Evolutionary conservation across 2,329 filamentous ascomycete genomes (phyloP).

Genomic region (Sclerotinia spermophila): DNA sequence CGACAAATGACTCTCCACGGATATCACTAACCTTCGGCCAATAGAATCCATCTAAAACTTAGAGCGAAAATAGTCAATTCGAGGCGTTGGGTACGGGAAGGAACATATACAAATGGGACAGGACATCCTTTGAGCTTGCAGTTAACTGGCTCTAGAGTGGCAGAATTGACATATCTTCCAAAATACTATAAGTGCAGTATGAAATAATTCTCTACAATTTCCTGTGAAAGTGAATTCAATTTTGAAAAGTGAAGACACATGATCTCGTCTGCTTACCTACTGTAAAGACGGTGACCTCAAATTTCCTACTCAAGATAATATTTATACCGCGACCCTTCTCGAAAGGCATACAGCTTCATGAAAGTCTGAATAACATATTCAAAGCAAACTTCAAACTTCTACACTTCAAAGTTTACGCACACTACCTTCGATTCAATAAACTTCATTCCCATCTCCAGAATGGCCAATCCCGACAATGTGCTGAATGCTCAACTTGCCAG

Average conservation of each 20-base stretch:
- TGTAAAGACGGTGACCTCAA: background rate
- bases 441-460: background rate
- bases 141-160: background rate
- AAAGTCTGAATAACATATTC: background rate
- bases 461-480: background rate
- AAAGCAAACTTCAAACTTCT: background rate
- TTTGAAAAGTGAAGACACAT: background rate
- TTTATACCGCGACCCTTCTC: background rate
- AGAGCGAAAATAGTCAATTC: background rate
- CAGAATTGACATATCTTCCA: no score
- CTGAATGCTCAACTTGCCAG: background rate
- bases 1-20: background rate
- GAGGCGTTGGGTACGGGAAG: background rate
- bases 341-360: background rate
- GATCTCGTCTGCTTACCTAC: background rate
- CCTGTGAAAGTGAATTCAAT: background rate
- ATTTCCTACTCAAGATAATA: background rate
- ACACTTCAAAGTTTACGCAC: no score
- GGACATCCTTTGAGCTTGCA: background rate
- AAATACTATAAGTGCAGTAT: background rate
- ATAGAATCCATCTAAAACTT: background rate
- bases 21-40: accelerated
- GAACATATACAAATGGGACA: background rate
- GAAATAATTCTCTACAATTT: background rate
- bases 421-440: background rate